phyloP scores from a whole-genome alignment of 768 basidiomycete species.

The Tylopilus felleus region DNA sequence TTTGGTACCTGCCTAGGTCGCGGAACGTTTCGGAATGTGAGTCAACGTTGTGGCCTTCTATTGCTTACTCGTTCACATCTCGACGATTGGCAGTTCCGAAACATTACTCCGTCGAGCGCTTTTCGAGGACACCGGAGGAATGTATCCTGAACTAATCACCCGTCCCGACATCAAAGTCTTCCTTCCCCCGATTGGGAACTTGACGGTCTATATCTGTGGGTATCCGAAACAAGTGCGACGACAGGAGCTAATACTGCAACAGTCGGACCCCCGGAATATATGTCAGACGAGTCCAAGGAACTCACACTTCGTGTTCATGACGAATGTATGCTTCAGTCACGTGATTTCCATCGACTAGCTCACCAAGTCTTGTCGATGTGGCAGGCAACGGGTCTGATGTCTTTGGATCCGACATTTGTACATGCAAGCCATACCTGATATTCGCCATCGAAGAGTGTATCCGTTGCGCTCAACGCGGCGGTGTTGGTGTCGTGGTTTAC shows the following conservation, averaged over 20 bases:
- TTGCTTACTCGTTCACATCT: neutral
- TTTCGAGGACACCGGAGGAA: slow-evolving; percentile 95
- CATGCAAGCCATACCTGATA: slow-evolving; percentile 88
- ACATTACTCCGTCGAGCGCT: slow-evolving; percentile 80
- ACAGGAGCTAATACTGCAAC: slow-evolving; percentile 1
- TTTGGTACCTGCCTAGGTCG: slow-evolving; percentile 94
- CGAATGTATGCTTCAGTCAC: slow-evolving; percentile 60
- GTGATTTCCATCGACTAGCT: neutral
- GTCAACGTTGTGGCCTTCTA: slow-evolving; percentile 25
- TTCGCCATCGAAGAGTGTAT: slow-evolving; percentile 95
- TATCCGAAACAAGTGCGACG: slow-evolving; percentile 14
- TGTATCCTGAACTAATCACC: slow-evolving; percentile 95
- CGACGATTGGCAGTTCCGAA: slow-evolving; percentile 57
- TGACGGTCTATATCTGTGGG: slow-evolving; percentile 89
- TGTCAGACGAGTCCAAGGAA: slow-evolving; percentile 73
- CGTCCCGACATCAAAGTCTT: slow-evolving; percentile 95
- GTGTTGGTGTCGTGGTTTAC: slow-evolving; percentile 91
- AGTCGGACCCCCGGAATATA: slow-evolving; percentile 83
- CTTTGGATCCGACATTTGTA: slow-evolving; percentile 90
- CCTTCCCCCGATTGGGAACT: slow-evolving; percentile 88
- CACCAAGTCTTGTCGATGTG: neutral
- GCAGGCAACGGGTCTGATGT: slow-evolving; percentile 91
- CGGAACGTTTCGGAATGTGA: slow-evolving; percentile 90
- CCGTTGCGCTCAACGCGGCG: slow-evolving; percentile 75
- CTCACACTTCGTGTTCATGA: slow-evolving; percentile 90